Evolutionary conservation across 2,329 filamentous ascomycete genomes (phyloP), one percentile per base, ranked within the genome.

Genomic region (Thielaviopsis euricoi): DNA sequence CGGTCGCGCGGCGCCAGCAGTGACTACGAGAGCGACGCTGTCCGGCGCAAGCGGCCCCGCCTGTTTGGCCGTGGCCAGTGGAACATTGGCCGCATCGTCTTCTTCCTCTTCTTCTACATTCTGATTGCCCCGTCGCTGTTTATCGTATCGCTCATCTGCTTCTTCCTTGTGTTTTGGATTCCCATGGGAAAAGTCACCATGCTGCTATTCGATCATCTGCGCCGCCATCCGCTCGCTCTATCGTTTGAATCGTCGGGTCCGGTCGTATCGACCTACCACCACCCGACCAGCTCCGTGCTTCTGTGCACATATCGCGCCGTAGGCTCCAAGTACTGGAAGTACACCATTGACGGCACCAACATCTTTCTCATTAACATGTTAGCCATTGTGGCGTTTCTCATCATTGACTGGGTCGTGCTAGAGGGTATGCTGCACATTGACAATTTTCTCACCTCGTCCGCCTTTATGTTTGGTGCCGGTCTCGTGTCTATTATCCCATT

Each of bases 321-420:
- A 13, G 93, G 93, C 13, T 77, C 83, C 64, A 91, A 91, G 70
- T 98, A 98, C 74, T 98, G 94, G 91, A 98, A 98, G 72, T 98
- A 98, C 72, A 98, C 93, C 3, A 78, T 98, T 60, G 93, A 98
- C 67, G 94, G 93, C 58, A 98, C 93, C 61, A 98, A 98, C 71
- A 95, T 98, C 67, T 97, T 98, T 73, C 81, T 98, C 63, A 96
- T 98, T 75, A 98, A 98, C 69, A 79, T 98, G 59, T 88, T 97
- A 73, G 86, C 82, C 13, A 81, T 98, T 19, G 93, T 98, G n/a
- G 74, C 87, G 23, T 96, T 98, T 67, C 87, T 91, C 66, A 94
- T 98, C 62, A 81, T 95, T 63, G 93, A 98, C 74, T 97, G 91
- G 77, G 83, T 83, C 60, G 76, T 98, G 23, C 75, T 98, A 25